phyloP scores from a whole-genome alignment of 163 green algal genomes.

The Prototheca cutis region DNA sequence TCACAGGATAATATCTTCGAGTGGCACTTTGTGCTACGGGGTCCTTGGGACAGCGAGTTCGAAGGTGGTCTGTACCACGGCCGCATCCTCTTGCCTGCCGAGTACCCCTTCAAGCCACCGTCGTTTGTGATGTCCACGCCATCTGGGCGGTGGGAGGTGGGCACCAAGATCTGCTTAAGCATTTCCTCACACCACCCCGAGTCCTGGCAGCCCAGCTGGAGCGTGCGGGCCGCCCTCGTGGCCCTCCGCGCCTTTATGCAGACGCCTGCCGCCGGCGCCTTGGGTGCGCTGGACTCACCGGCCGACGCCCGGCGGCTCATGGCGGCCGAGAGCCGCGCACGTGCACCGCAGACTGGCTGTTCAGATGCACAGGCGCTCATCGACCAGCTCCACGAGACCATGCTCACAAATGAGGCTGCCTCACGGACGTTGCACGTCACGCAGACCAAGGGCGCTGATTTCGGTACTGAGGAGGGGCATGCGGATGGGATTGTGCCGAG shows the following conservation, averaged over 20 bases:
- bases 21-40: slow-evolving; percentile 92
- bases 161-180: slow-evolving; percentile 79
- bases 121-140: slow-evolving; percentile 94
- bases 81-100: slow-evolving; percentile 87
- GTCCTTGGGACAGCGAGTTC: slow-evolving; percentile 84
- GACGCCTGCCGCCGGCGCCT: slow-evolving; percentile 68
- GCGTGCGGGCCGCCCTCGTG: slow-evolving; percentile 82
- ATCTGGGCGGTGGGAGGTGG: slow-evolving; percentile 83
- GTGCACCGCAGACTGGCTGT: background rate
- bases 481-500: background rate
- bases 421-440: background rate
- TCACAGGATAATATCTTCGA: slow-evolving; percentile 95
- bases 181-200: slow-evolving; percentile 95
- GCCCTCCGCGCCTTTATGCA: slow-evolving; percentile 94
- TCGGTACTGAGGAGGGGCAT: no score
- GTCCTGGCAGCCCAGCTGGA: slow-evolving; percentile 95
- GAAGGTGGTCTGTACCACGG: slow-evolving; percentile 96
- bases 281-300: slow-evolving; percentile 73
- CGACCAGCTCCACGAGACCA: background rate
- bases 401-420: background rate
- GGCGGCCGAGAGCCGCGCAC: background rate
- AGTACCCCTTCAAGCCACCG: slow-evolving; percentile 99
- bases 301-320: slow-evolving; percentile 63
- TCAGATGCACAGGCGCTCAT: background rate
- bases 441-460: background rate